phyloP scores from a whole-genome alignment of 1,139 yeast genomes.

The Scheffersomyces parashehatae region DNA sequence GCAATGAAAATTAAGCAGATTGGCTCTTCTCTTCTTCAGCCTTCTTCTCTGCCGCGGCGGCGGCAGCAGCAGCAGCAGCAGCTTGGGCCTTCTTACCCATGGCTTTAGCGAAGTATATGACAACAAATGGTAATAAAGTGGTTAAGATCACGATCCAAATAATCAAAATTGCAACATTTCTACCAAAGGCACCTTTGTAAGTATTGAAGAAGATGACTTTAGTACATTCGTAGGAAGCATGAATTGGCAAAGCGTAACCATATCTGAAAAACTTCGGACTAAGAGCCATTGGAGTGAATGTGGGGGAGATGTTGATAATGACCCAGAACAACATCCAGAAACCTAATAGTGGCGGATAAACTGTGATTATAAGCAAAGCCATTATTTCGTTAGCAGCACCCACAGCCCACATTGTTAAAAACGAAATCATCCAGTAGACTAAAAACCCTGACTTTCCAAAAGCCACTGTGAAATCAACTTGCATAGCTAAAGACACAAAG shows the following conservation, averaged over 20 bases:
- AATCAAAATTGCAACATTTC: conserved; percentile 35
- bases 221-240: conserved; percentile 37
- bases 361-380: conserved; percentile 31
- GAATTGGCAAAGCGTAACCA: conserved; percentile 42
- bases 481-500: conserved; percentile 44
- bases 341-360: conserved; percentile 42
- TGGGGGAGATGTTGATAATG: conserved; percentile 37
- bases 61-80: conserved; percentile 10
- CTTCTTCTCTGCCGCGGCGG: neutral
- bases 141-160: conserved; percentile 36
- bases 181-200: conserved; percentile 37
- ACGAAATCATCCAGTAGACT: conserved; percentile 46
- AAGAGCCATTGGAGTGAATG: conserved; percentile 39
- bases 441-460: conserved; percentile 45
- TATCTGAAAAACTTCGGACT: conserved; percentile 34
- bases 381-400: conserved; percentile 43
- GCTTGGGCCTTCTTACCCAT: conserved; percentile 26
- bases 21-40: neutral
- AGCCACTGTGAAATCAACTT: conserved; percentile 38
- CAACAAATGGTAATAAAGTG: conserved; percentile 42
- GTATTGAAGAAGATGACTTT: conserved; percentile 40
- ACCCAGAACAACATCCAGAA: conserved; percentile 48
- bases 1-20: no score
- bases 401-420: conserved; percentile 45
- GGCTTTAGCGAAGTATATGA: conserved; percentile 22